Base-by-base conservation (phyloP, 192 early-diverging fungal genomes). In the Backusella psychrophila region DNA sequence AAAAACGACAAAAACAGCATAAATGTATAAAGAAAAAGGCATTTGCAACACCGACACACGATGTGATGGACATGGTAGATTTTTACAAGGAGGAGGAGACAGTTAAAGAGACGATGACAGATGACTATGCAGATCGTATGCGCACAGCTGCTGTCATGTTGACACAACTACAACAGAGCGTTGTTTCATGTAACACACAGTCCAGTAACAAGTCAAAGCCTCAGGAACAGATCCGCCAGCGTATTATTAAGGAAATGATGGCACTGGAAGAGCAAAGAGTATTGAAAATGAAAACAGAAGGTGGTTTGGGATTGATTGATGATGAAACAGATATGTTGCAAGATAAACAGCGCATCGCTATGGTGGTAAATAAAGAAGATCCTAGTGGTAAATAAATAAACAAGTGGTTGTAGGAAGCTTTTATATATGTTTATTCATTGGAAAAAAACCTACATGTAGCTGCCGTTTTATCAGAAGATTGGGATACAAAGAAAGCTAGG, bases 121-220 rank as follows among this genome's bases (percentile, higher is more conserved):
- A 97, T 38, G 95, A 96, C 33, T 96, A 96, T 86, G 90, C 94
- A 7, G 96, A 97, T 71, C 88, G 93, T 38, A 96, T 98, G 94
- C 88, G 96, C 63, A 99, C 97, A 6, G 98, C 97, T 2, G 97
- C 97, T 6, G 93, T 99, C 6, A 93, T 99, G 86, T 87, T 99
- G 33, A 96, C 97, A 9, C 98, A 99, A 80, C 85, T 99, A 14
- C 95, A 96, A 44, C 93, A 96, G 33, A 81, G 56, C 26, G 21
- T 29, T 63, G 56, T 14, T 63, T 81, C 12, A 31, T 77, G 53
- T 19, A 12, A 76, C 26, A 69, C 33, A 19, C 8, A 46, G 0
- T 21, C 4, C 52, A 69, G 71, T 77, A 75, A 76, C 78, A 85
- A 77, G 77, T 78, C 71, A 78, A 82, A 72, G 72, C 81, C 29